Evolutionary conservation across 208 protist species (phyloP), one percentile per base, ranked within the genome.

Genomic region (Trypanosoma cruzi): DNA sequence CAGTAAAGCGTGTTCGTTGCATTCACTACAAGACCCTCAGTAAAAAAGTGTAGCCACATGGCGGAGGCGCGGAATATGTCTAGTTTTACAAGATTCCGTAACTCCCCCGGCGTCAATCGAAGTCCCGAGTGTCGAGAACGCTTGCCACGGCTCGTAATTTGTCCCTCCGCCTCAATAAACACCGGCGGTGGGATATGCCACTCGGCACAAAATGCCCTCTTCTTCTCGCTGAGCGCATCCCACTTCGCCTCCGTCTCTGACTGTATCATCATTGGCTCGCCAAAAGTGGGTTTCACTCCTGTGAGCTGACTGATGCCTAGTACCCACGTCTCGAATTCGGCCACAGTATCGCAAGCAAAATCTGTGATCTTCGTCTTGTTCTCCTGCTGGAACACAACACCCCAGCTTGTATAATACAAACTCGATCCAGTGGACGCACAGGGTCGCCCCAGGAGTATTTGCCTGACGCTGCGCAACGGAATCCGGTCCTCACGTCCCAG

Each of bases 1-100:
- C 81, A 85, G 60, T 68, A 71, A 46, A 85, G 71, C 46, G 52
- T 57, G 1, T 37, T 8, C 11, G 5, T 40, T 3, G 76, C 68
- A 44, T 85, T 86, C n/a, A 28, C 28, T 7, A 93, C 72, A 50
- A 77, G 34, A 10, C 80, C 82, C 14, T 69, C 50, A 26, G 52
- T 37, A 26, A 60, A 44, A 48, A 90, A 86, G 58, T 77, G 65
- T 46, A 70, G 50, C 90, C 90, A 93, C 75, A 93, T 55, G 32
- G 85, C 86, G 49, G 82, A 86, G 22, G 86, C 77, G 8, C 90
- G 78, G 68, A 95, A 93, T 55, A 93, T 89, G 68, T 95, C 90
- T 28, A 92, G 70, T 2, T 76, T 73, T 0, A 86, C 81, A 67
- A 92, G 62, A 40, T 77, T 60, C 2, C 86, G 71, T 49, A 95